Evolutionary conservation across 1,284 basidiomycete species (phyloP), one percentile per base, ranked within the genome.

Genomic region (Ceratobasidium sp.): DNA sequence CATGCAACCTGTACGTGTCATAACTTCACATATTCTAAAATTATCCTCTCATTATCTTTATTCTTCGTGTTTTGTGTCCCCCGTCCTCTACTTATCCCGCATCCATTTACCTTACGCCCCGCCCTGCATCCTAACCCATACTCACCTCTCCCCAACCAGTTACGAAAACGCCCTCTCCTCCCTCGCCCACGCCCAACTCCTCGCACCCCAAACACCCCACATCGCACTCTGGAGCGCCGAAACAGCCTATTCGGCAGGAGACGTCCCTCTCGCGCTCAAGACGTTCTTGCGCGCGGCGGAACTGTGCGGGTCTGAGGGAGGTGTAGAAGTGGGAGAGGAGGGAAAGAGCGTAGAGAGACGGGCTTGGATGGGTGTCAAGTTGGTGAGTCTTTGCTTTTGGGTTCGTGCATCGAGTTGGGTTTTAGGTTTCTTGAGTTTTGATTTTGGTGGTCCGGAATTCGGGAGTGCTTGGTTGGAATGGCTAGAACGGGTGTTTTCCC

Each of bases 311-410:
- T 75, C 76, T 4, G 76, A 77, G 56, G 76, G 81, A 75, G 50
- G 74, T 62, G 29, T 77, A 75, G 57, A 22, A 78, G 60, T 36
- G n/a, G 22, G 19, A 31, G 53, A 36, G 31, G 36, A 41, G 11
- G 36, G 36, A 41, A 41, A 11, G 36, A 33, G 56, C 19, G 45
- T 48, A n/a, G 65, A 67, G 27, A 67, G 48, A 41, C 84, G 93
- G 24, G 91, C 94, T 5, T 98, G 95, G 93, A 91, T 92, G 82
- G 95, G 95, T 4, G 87, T 96, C 31, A 95, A 96, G 81, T 84
- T 93, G 75, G 95, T 96, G 79, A 64, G 92, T 86, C 2, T 17
- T 31, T 33, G 36, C 62, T 29, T 67, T 15, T 54, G 33, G 29
- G 31, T 36, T n/a, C 44, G 11, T 44, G 33, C 17, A n/a, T n/a